These are phyloP conservation scores for Ophiostoma quercus DNA, from an alignment of 2,329 filamentous ascomycete species.

Conservation along the genomic window DNA sequence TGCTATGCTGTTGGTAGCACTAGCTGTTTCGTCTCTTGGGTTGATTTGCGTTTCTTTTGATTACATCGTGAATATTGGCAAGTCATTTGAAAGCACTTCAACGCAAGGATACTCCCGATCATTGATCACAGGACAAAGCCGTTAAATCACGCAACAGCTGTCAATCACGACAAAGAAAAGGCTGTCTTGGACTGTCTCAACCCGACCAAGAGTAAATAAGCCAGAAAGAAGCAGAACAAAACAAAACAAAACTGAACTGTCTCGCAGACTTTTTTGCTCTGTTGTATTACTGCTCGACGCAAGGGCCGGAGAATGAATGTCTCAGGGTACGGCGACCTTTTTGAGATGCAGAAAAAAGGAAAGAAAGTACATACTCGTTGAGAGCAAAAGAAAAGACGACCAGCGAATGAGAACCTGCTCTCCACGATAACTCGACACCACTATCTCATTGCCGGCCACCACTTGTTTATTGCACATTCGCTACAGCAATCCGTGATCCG, in stretches of 20 bases:
- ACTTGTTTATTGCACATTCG: not conserved
- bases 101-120: not conserved
- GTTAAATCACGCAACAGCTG: conserved; percentile 1
- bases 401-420: not conserved
- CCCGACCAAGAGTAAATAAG: not conserved
- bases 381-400: not conserved
- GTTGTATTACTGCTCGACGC: not conserved
- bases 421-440: not conserved
- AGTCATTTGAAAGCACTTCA: too few relatives aligned
- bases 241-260: conserved; percentile 4
- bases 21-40: not conserved
- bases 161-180: not conserved
- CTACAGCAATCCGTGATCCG: not conserved
- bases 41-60: not conserved
- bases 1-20: conserved; percentile 1
- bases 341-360: not conserved
- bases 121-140: not conserved
- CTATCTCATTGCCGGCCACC: not conserved
- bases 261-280: not conserved
- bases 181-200: not conserved
- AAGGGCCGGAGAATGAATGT: conserved; percentile 2
- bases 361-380: too few relatives aligned
- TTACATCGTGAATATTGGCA: too few relatives aligned
- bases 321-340: not conserved
- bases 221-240: not conserved